These are phyloP conservation scores for Echites panduratus DNA, from an alignment of 257 asterid species.

Conservation along the genomic window DNA sequence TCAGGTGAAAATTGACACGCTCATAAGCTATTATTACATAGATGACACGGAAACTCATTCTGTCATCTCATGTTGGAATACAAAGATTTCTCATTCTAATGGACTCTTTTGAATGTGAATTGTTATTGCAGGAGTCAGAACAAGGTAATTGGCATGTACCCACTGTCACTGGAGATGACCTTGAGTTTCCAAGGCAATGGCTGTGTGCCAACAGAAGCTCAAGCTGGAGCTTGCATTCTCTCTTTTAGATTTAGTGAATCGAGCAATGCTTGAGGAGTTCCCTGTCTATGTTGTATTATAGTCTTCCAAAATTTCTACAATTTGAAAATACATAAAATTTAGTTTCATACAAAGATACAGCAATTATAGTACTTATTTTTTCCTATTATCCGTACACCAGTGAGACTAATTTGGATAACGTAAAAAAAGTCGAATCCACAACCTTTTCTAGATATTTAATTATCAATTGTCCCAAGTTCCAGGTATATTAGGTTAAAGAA, in stretches of 20 bases:
- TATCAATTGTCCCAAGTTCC: no score
- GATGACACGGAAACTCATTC: no score
- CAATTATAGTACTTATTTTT: no score
- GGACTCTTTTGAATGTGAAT: slow-evolving; percentile 3
- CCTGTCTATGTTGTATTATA: neutral
- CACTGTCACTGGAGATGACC: slow-evolving; percentile 69
- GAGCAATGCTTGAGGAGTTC: neutral
- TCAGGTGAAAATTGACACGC: slow-evolving; percentile 43
- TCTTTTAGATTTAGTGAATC: slow-evolving; percentile 13
- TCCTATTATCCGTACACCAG: no score
- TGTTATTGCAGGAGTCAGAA: slow-evolving; percentile 68
- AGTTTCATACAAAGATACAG: no score
- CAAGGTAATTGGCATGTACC: slow-evolving; percentile 68
- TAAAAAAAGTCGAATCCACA: no score
- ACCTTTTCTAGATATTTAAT: no score
- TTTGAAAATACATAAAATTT: neutral
- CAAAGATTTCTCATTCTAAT: neutral
- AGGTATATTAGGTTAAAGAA: no score
- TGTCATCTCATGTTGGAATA: neutral
- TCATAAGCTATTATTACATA: neutral
- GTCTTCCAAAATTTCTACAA: neutral
- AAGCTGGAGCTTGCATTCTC: slow-evolving; percentile 17
- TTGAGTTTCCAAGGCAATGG: slow-evolving; percentile 80
- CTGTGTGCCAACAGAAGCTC: slow-evolving; percentile 57
- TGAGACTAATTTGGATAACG: no score